phyloP scores from a whole-genome alignment of 139 green algal genomes.

The Chlamydomonas asymmetrica region DNA sequence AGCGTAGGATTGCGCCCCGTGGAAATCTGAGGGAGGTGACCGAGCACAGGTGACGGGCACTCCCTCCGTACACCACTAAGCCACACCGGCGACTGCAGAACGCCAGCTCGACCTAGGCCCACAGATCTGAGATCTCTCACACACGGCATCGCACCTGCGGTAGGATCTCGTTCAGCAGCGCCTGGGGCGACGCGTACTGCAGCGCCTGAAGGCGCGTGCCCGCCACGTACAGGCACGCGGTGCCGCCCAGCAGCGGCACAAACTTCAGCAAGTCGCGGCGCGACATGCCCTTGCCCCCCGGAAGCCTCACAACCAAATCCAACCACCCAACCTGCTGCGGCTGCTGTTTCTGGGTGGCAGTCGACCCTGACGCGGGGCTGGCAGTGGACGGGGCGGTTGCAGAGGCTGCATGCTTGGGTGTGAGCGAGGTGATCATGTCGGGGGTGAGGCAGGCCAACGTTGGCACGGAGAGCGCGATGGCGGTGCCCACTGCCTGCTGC shows the following conservation, averaged over 20 bases:
- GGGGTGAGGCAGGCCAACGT: no score
- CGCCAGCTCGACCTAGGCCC: not conserved
- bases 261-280: slow-evolving; percentile 64
- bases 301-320: slow-evolving; percentile 56
- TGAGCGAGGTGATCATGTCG: no score
- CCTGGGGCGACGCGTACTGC: slow-evolving; percentile 51
- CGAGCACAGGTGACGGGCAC: not conserved
- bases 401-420: no score
- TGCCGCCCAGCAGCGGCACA: not conserved
- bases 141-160: slow-evolving; percentile 11
- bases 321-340: no score
- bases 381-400: no score
- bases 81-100: not conserved
- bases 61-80: not conserved
- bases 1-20: not conserved
- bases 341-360: no score
- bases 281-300: slow-evolving; percentile 52
- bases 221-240: slow-evolving; percentile 15
- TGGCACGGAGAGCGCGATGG: no score
- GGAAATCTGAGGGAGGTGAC: not conserved
- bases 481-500: no score
- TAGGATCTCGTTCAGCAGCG: slow-evolving; percentile 65
- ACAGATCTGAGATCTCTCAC: not conserved
- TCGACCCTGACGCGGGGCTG: no score
- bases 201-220: slow-evolving; percentile 11